phyloP scores from a whole-genome alignment of 2,329 filamentous ascomycete species.

The Dothidotthia symphoricarpi region DNA sequence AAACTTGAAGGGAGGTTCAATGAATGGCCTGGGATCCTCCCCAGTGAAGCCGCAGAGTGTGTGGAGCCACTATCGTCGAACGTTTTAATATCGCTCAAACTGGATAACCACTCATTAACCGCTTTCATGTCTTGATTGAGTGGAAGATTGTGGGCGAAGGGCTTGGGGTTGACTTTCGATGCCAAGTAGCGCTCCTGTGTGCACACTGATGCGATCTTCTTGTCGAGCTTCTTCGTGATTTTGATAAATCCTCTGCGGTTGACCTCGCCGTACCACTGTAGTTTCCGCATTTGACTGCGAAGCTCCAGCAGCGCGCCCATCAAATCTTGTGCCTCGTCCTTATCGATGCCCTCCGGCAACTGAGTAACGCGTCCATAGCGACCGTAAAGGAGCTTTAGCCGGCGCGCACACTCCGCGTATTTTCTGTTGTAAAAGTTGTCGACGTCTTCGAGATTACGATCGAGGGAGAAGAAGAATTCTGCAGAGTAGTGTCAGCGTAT shows the following conservation, averaged over 20 bases:
- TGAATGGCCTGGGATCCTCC: constrained; percentile 72
- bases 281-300: constrained; percentile 79
- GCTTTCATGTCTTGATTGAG: constrained; percentile 59
- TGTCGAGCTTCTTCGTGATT: constrained; percentile 98
- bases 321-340: constrained; percentile 87
- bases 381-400: constrained; percentile 81
- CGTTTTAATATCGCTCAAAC: constrained; percentile 73
- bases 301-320: constrained; percentile 88
- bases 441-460: constrained; percentile 96
- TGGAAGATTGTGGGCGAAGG: constrained; percentile 75
- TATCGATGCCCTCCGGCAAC: constrained; percentile 69
- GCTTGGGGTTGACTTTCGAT: constrained; percentile 83
- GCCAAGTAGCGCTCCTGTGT: constrained; percentile 84
- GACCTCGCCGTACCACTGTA: constrained; percentile 97
- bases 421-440: constrained; percentile 97
- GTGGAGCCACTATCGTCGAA: constrained; percentile 72
- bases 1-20: constrained; percentile 67
- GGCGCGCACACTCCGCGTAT: constrained; percentile 77
- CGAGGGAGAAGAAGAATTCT: constrained; percentile 97
- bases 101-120: constrained; percentile 90
- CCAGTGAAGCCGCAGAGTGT: constrained; percentile 67
- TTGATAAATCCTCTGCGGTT: constrained; percentile 94
- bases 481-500: constrained; percentile 18
- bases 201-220: constrained; percentile 75
- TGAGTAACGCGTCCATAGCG: constrained; percentile 77